Evolutionary conservation across 1,284 basidiomycete species (phyloP).

Genomic region (Vanrija sp.): DNA sequence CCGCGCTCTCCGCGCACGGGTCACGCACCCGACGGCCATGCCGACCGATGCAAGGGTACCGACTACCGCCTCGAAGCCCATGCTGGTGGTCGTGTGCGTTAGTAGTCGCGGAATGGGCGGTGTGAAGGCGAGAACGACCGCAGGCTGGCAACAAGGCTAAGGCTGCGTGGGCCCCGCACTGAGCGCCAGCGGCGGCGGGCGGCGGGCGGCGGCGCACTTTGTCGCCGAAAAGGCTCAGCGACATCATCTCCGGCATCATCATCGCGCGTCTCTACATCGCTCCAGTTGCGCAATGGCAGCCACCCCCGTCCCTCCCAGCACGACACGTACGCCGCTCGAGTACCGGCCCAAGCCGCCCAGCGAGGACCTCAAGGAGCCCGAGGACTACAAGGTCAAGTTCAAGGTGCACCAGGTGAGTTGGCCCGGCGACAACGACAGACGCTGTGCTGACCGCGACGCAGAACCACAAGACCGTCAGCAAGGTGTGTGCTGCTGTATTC

Average conservation of each 20-base stretch:
- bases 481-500: constrained; percentile 23
- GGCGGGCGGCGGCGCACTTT: too few species aligned
- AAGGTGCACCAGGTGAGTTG: constrained; percentile 21
- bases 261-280: too few species aligned
- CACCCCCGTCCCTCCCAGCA: constrained; percentile 44
- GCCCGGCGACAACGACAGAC: neutral
- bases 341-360: constrained; percentile 36
- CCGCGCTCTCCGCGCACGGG: neutral
- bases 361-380: constrained; percentile 36
- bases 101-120: too few species aligned
- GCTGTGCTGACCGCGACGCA: neutral
- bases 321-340: constrained; percentile 28
- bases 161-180: too few species aligned
- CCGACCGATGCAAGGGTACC: constrained; percentile 43
- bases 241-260: too few species aligned
- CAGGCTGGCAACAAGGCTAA: too few species aligned
- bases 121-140: too few species aligned
- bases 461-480: constrained; percentile 18
- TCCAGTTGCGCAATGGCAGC: constrained; percentile 26
- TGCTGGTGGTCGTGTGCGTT: too few species aligned
- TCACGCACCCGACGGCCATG: constrained; percentile 48
- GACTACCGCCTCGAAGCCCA: constrained; percentile 5
- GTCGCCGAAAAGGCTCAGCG: too few species aligned
- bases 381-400: constrained; percentile 45
- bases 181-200: too few species aligned